phyloP scores from a whole-genome alignment of 2,329 filamentous ascomycete species.

The Hypocrella siamensis region DNA sequence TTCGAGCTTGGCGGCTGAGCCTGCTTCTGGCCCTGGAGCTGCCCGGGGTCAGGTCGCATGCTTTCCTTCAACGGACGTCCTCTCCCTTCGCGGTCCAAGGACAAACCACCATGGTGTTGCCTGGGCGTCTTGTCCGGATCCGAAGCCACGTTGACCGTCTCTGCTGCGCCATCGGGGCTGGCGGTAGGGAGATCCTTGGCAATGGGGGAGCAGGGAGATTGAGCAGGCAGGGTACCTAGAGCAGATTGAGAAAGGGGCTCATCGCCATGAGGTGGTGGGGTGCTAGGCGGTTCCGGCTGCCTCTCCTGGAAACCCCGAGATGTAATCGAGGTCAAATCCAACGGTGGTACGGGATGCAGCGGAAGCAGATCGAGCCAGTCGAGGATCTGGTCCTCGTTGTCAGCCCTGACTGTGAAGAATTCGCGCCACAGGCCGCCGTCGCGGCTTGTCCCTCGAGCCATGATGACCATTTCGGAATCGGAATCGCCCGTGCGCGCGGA shows the following conservation, averaged over 20 bases:
- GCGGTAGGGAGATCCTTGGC: conserved; percentile 5
- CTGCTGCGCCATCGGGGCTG: conserved; percentile 7
- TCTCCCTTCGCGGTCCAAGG: conserved; percentile 6
- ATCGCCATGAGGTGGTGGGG: conserved; percentile 17
- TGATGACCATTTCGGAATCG: conserved; percentile 61
- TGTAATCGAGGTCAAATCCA: conserved; percentile 12
- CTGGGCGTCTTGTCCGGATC: conserved; percentile 5
- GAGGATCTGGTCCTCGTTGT: conserved; percentile 58
- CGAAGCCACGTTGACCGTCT: conserved; percentile 10
- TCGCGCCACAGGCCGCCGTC: conserved; percentile 70
- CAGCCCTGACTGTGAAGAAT: conserved; percentile 59
- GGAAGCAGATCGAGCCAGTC: conserved; percentile 82
- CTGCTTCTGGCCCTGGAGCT: conserved; percentile 13
- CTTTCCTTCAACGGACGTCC: conserved; percentile 18
- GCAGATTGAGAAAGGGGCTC: conserved; percentile 6
- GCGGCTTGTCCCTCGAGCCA: conserved; percentile 60
- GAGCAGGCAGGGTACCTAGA: conserved; percentile 9
- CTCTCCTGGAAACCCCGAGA: conserved; percentile 15
- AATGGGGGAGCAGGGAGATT: conserved; percentile 8
- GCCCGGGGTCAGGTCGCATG: conserved; percentile 20
- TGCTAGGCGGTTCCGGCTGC: conserved; percentile 7
- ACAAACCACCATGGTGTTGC: conserved; percentile 12
- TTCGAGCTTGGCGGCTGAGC: conserved; percentile 12
- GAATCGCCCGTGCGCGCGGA: conserved; percentile 66
- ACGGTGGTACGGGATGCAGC: conserved; percentile 31